phyloP scores from a whole-genome alignment of 495 filamentous ascomycete species.

The Hypoxylon intermedium region DNA sequence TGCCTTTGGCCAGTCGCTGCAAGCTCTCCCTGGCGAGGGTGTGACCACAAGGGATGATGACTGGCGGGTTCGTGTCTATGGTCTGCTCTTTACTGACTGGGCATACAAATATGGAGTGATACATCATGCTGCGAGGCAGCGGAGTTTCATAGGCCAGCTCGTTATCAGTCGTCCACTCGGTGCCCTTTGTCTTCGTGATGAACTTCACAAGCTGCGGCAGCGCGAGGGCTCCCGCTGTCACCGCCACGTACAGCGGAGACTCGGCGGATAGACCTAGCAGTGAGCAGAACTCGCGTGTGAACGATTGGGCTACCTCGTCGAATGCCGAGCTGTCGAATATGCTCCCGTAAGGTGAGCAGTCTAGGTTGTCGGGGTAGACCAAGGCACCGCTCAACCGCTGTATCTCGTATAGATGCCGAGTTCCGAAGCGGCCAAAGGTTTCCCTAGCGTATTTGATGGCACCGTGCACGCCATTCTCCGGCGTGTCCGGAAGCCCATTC shows the following conservation, averaged over 20 bases:
- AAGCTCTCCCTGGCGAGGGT: constrained; percentile 88
- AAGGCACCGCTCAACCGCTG: constrained; percentile 78
- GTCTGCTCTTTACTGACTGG: constrained; percentile 96
- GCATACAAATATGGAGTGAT: constrained; percentile 97
- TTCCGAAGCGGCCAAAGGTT: constrained; percentile 63
- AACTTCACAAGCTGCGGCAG: constrained; percentile 85
- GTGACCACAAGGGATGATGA: constrained; percentile 98
- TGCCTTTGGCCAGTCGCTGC: constrained; percentile 75
- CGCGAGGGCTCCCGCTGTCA: constrained; percentile 89
- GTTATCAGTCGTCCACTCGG: constrained; percentile 90
- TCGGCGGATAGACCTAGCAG: constrained; percentile 85
- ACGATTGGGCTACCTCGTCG: constrained; percentile 79
- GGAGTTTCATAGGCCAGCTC: constrained; percentile 94
- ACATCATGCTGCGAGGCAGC: constrained; percentile 83
- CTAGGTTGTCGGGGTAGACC: constrained; percentile 73
- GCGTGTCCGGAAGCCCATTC: constrained; percentile 55
- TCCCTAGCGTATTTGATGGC: constrained; percentile 77
- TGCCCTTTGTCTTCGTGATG: constrained; percentile 81
- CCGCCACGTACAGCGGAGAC: constrained; percentile 88
- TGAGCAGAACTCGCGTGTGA: constrained; percentile 95
- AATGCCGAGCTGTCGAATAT: constrained; percentile 80
- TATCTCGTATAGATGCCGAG: constrained; percentile 75
- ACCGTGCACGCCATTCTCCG: constrained; percentile 47
- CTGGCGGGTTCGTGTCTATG: constrained; percentile 90
- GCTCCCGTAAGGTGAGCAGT: constrained; percentile 72